Evolutionary conservation across 1,284 basidiomycete species (phyloP), one percentile per base, ranked within the genome.

Genomic region (Cryptococcus maquisensis): DNA sequence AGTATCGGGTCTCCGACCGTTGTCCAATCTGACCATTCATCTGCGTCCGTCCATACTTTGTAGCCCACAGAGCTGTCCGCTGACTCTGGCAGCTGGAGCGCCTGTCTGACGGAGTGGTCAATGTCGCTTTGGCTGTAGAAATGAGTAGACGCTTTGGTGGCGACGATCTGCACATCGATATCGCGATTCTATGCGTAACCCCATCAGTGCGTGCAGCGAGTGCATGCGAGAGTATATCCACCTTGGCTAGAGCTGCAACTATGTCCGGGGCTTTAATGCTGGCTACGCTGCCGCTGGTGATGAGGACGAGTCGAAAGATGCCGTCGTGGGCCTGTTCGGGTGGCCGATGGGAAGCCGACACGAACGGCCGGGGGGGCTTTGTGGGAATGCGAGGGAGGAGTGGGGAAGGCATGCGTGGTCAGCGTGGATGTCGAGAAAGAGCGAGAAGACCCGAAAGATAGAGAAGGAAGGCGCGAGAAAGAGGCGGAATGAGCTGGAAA

Each of bases 221-320:
- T 40, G n/a, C 21, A 16, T 20, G 18, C 16, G 10, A 44, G 20
- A 37, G 4, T 9, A 40, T 18, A 49, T 85, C 57, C 60, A 92
- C 92, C 63, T 79, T 77, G 49, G 87, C 77, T 35, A 98, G 79
- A 57, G 85, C 85, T 28, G 82, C 76, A 3, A 92, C 88, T 51
- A 98, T 97, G 38, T 95, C 79, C 1, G 93, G 92, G 1, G 87
- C 84, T 71, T 98, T 98, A 67, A 98, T 83, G 50, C 90, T 90
- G 0, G 95, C 95, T 1, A 98, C 95, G 64, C 90, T 95, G 12
- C 95, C 94, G 0, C 91, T 90, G 0, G 87, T 85, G 49, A 95
- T 86, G 40, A 98, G 78, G 6, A 98, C 78, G 38, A 97, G 83
- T 69, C 97, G 79, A 43, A 78, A 67, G 42, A 71, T 63, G 18